phyloP scores from a whole-genome alignment of 768 basidiomycete genomes.

The Lactarius sp. region DNA sequence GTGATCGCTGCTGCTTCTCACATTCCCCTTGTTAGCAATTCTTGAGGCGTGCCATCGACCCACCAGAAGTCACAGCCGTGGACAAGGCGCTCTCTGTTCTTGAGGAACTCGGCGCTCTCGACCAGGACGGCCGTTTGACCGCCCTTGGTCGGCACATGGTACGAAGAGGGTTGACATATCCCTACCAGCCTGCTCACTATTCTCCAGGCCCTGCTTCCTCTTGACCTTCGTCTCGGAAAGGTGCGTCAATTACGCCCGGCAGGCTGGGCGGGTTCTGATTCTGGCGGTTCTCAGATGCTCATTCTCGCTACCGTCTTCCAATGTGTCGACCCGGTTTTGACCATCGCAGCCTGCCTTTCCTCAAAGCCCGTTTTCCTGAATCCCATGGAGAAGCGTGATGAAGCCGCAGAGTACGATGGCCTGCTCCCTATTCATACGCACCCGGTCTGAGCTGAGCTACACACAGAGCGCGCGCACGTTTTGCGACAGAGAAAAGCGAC shows the following conservation, averaged over 20 bases:
- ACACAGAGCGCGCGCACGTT: constrained; percentile 64
- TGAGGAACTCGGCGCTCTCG: constrained; percentile 74
- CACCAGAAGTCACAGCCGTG: constrained; percentile 70
- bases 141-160: constrained; percentile 81
- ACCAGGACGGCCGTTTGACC: constrained; percentile 58
- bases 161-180: constrained; percentile 22
- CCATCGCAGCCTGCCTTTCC: constrained; percentile 77
- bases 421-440: not conserved
- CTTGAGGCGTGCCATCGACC: constrained; percentile 73
- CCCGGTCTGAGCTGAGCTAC: not conserved
- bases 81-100: constrained; percentile 71
- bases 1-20: not conserved
- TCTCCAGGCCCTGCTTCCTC: constrained; percentile 69
- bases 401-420: constrained; percentile 53
- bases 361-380: constrained; percentile 82
- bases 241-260: constrained; percentile 32
- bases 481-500: constrained; percentile 72
- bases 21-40: constrained; percentile 42
- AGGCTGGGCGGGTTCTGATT: not conserved
- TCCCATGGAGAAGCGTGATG: constrained; percentile 80
- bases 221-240: constrained; percentile 86
- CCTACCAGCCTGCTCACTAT: not conserved
- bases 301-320: constrained; percentile 78
- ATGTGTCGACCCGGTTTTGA: constrained; percentile 76
- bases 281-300: constrained; percentile 62